Evolutionary conservation across 495 filamentous ascomycete species (phyloP), one percentile per base, ranked within the genome.

Genomic region (Alectoria sarmentosa): DNA sequence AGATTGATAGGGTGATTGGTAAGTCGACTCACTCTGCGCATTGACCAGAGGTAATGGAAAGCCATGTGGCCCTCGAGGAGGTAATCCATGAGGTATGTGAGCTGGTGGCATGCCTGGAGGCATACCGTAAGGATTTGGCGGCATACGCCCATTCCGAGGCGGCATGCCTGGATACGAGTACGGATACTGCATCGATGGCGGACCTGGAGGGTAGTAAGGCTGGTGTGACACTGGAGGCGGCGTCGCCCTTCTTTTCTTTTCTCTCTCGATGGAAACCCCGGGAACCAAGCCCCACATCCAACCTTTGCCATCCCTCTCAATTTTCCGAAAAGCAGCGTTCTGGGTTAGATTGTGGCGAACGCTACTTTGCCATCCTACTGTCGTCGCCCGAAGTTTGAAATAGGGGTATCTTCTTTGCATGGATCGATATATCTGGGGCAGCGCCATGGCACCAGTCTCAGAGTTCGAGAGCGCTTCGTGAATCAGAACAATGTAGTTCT

Each of bases 331-430:
- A 30, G 91, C 87, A 58, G 86, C 82, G 70, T 96, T 90, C 62
- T 94, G 91, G 41, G 91, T 89, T 34, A 98, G 82, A 65, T 98
- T 98, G 74, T 98, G 94, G 7, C 94, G 88, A 28, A 98, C 91
- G 76, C 91, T 96, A 67, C 92, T 96, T 71, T 97, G 93, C 94
- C 94, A 98, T 19, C 94, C 94, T 9, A 91, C 93, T 46, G 80
- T 79, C 68, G 79, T 76, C 37, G 86, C 86, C 62, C 84, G 84
- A 74, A 97, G 90, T 65, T 89, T 90, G 75, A 90, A 98, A 75
- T 85, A 96, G 1, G 94, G 95, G 70, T 95, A 96, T 69, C 88
- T 90, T 70, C 87, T 77, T 75, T 90, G 88, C 65, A 98, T 89
- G 34, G 88, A 84, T 67, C 89, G 87, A 74, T 98, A 98, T 48